phyloP scores from a whole-genome alignment of 495 filamentous ascomycete genomes.

The Penicillium macrosclerotiorum region DNA sequence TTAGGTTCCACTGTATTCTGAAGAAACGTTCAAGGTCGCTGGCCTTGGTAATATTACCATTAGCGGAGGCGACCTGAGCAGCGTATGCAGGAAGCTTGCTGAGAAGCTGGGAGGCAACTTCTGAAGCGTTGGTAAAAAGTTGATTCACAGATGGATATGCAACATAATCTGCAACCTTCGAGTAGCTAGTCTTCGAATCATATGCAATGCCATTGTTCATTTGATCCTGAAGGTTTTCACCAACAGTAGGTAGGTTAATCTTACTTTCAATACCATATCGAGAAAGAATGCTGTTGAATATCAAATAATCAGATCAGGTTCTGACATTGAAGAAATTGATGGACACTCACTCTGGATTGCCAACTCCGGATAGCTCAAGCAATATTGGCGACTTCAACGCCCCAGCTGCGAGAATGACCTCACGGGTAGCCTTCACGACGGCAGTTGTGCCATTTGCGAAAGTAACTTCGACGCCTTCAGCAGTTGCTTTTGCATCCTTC shows the following conservation, averaged over 20 bases:
- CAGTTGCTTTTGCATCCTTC: constrained; percentile 4
- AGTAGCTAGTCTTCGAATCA: constrained; percentile 11
- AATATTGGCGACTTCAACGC: constrained; percentile 17
- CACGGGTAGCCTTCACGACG: constrained; percentile 17
- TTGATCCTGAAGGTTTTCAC: constrained; percentile 25
- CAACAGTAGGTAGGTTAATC: constrained; percentile 19
- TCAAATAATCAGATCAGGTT: not conserved
- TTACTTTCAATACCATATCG: constrained; percentile 19
- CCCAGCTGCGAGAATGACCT: constrained; percentile 20
- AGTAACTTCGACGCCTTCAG: constrained; percentile 22
- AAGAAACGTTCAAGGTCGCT: constrained; percentile 18
- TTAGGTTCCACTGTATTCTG: constrained; percentile 23
- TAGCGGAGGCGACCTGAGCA: constrained; percentile 17
- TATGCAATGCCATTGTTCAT: constrained; percentile 23
- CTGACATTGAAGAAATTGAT: too few relatives aligned
- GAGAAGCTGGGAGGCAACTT: constrained; percentile 14
- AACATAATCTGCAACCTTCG: constrained; percentile 15
- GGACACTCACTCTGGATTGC: constrained; percentile 18
- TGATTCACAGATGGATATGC: constrained; percentile 18
- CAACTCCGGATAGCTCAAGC: constrained; percentile 20
- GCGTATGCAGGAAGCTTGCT: constrained; percentile 18
- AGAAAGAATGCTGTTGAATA: constrained; percentile 11
- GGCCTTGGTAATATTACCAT: constrained; percentile 17
- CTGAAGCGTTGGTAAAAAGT: constrained; percentile 16
- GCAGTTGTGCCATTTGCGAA: constrained; percentile 17